These are phyloP conservation scores for Xylaria digitata DNA, from an alignment of 2,329 filamentous ascomycete species.

Conservation along the genomic window DNA sequence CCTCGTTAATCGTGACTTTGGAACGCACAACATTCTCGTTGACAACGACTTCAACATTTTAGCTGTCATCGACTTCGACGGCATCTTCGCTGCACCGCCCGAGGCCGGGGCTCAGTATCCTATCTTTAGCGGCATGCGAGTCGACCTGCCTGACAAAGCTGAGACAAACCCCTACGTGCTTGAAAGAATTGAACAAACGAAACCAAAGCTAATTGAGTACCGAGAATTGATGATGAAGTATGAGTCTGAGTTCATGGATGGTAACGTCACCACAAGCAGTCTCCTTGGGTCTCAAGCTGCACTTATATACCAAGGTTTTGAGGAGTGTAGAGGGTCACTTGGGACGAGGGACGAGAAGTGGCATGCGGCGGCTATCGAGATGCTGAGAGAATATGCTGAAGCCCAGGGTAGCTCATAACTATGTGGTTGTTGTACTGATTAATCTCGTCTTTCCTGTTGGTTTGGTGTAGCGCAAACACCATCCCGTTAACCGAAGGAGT, in stretches of 20 bases:
- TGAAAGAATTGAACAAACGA: neutral
- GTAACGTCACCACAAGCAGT: constrained; percentile 4
- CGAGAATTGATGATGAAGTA: constrained; percentile 18
- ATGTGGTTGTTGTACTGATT: neutral
- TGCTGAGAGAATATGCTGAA: constrained; percentile 14
- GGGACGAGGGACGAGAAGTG: neutral
- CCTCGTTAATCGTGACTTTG: constrained; percentile 30
- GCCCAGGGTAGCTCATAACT: neutral
- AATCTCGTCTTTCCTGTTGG: neutral
- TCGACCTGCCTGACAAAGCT: neutral
- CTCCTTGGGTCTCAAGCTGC: constrained; percentile 10
- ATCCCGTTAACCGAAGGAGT: too few relatives aligned
- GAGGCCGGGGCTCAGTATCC: constrained; percentile 26
- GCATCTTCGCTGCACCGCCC: constrained; percentile 10
- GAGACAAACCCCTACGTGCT: neutral
- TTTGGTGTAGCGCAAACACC: too few relatives aligned
- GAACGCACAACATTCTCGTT: constrained; percentile 23
- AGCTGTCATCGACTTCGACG: constrained; percentile 25
- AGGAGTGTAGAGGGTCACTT: neutral
- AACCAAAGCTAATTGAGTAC: constrained; percentile 1
- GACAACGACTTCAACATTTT: constrained; percentile 28
- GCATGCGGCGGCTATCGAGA: constrained; percentile 3
- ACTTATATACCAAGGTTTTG: neutral
- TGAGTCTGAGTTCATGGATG: constrained; percentile 2
- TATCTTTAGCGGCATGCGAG: neutral